Base-by-base conservation (phyloP, 371 early-diverging fungal species). In the Catenaria anguillulae region DNA sequence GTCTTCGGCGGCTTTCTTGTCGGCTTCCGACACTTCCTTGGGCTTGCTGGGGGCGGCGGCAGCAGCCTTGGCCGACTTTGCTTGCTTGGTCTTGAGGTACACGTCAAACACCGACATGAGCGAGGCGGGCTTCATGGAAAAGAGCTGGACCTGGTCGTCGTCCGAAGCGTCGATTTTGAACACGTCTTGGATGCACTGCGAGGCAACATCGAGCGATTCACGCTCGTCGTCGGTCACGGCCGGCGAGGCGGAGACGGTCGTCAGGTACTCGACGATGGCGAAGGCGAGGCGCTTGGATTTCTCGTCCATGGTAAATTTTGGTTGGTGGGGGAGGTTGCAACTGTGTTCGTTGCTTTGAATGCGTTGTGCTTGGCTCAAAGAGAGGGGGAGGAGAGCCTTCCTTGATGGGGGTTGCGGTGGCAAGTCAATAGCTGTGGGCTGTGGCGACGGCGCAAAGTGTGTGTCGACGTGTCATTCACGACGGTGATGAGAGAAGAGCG, bases 181-280 rank as follows among this genome's bases (percentile, higher is more conserved):
- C 34, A 91, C 91, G 64, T 93, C 94, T 62, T 87, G 83, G 59
- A 96, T 89, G 76, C 93, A 92, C 68, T 93, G 93, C 71, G 88
- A 86, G 65, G 93, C 93, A 56, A 93, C 85, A 82, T 92, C 94
- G 65, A 95, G 80, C 64, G 92, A 84, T 71, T 95, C 90, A 69
- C 93, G 92, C 62, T 75, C 69, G 56, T 81, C 80, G 67, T 92
- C 85, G 37, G 86, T 79, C 37, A 85, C 83, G 63, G 87, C 84
- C 61, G 83, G 72, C 72, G 87, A 77, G 50, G 86, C 87, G 29
- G 8, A 10, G 29, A 12, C 4, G 67, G 84, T 76, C 66, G 83
- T 77, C 62, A 94, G 77, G 73, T 88, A 93, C 68, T 93, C 90
- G 66, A 92, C 78, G 63, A 96, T 87, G 40, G 90, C 88, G 71